These are phyloP conservation scores for Kwoniella shivajii DNA, from an alignment of 1,284 basidiomycete species.

Conservation along the genomic window DNA sequence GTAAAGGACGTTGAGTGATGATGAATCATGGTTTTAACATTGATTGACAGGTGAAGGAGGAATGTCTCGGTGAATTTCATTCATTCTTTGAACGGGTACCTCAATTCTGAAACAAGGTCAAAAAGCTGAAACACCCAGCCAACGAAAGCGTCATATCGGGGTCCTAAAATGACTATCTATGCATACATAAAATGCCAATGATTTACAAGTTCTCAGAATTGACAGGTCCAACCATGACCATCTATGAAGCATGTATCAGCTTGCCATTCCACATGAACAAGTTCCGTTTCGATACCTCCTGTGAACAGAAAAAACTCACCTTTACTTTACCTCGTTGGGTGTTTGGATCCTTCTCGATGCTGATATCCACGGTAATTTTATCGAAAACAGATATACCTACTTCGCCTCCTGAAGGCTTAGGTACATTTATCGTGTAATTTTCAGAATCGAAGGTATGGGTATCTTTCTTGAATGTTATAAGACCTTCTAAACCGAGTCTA, in stretches of 20 bases:
- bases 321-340: conserved; percentile 90
- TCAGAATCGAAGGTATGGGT: conserved; percentile 83
- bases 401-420: conserved; percentile 55
- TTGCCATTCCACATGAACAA: neutral
- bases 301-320: conserved; percentile 61
- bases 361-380: conserved; percentile 83
- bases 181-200: neutral
- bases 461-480: conserved; percentile 89
- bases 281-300: neutral
- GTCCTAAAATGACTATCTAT: neutral
- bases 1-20: conserved; percentile 3
- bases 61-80: neutral
- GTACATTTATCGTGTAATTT: conserved; percentile 79
- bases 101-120: neutral
- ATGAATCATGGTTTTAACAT: no score
- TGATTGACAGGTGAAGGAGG: no score
- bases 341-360: conserved; percentile 92
- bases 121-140: neutral
- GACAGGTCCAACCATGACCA: conserved; percentile 46
- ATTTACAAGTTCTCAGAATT: conserved; percentile 41
- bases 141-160: neutral
- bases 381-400: conserved; percentile 83
- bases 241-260: conserved; percentile 17
- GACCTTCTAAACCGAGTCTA: conserved; percentile 88
- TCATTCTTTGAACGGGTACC: neutral